Percentiles rank a stretch among this genome's conserved stretches.
Conservation (phyloP, 176 grass and related monocot genomes). For the Hsuehochloa calcarea region DNA sequence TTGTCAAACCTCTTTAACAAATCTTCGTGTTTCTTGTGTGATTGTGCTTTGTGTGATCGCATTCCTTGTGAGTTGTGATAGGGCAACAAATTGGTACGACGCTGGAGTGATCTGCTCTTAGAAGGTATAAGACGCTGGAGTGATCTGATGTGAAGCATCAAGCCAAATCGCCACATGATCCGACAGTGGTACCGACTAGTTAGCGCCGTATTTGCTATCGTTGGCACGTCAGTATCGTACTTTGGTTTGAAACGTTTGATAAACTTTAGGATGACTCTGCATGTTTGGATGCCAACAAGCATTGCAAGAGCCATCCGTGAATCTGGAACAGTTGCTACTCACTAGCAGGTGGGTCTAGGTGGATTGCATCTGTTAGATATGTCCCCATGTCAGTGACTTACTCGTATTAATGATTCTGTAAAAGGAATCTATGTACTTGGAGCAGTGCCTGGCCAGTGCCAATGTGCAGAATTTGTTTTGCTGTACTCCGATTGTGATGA, state of each 20-base stretch:
- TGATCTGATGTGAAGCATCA: slow-evolving; percentile 15
- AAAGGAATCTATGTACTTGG: not conserved
- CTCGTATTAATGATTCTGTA: not conserved
- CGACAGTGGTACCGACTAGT: not conserved
- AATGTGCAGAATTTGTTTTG: not conserved
- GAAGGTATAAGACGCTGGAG: not conserved
- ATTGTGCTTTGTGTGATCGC: too few relatives aligned
- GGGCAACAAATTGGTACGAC: not conserved
- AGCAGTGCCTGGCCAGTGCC: not conserved
- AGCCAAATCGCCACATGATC: not conserved
- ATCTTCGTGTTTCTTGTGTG: too few relatives aligned
- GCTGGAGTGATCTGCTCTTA: not conserved
- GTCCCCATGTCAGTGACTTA: not conserved
- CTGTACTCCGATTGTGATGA: not conserved
- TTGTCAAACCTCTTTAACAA: too few relatives aligned
- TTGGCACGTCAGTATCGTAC: not conserved
- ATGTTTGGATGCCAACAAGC: not conserved
- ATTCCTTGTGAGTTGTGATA: too few relatives aligned
- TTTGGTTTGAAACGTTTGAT: not conserved
- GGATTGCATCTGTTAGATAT: not conserved
- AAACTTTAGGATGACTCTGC: not conserved
- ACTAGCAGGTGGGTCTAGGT: not conserved
- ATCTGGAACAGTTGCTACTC: not conserved
- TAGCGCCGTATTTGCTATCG: not conserved
- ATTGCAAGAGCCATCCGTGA: not conserved